phyloP scores from a whole-genome alignment of 495 filamentous ascomycete genomes.

The Penicillium argentinense region DNA sequence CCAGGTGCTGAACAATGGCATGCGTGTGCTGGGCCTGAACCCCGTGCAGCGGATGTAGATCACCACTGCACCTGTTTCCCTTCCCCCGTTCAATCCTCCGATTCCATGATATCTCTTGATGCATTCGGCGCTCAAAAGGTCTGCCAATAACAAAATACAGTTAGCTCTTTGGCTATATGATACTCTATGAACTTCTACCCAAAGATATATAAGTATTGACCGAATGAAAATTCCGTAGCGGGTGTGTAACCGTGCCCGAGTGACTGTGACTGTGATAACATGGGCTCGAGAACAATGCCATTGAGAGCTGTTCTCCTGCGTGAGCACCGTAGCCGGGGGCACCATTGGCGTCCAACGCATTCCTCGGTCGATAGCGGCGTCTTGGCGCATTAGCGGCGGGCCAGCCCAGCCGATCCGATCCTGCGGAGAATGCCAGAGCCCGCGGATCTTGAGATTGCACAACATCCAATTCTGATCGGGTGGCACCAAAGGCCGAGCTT shows the following conservation, averaged over 20 bases:
- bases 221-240: too few relatives aligned
- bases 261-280: background rate
- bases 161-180: too few relatives aligned
- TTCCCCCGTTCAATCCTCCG: background rate
- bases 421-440: too few relatives aligned
- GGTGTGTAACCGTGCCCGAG: too few relatives aligned
- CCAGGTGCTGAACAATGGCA: conserved; percentile 78
- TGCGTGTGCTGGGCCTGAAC: conserved; percentile 76
- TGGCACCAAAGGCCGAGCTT: too few relatives aligned
- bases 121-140: conserved; percentile 2
- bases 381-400: conserved; percentile 3
- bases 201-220: too few relatives aligned
- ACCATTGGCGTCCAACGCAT: background rate
- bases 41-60: conserved; percentile 63
- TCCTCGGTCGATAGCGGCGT: background rate
- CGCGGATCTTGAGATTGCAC: too few relatives aligned
- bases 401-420: too few relatives aligned
- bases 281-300: background rate
- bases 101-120: background rate
- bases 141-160: too few relatives aligned
- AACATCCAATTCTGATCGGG: too few relatives aligned
- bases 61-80: background rate
- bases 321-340: background rate
- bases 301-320: background rate
- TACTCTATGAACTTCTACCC: too few relatives aligned